Conservation (phyloP, 2,329 filamentous ascomycete species). For the Claviceps maximensis region DNA sequence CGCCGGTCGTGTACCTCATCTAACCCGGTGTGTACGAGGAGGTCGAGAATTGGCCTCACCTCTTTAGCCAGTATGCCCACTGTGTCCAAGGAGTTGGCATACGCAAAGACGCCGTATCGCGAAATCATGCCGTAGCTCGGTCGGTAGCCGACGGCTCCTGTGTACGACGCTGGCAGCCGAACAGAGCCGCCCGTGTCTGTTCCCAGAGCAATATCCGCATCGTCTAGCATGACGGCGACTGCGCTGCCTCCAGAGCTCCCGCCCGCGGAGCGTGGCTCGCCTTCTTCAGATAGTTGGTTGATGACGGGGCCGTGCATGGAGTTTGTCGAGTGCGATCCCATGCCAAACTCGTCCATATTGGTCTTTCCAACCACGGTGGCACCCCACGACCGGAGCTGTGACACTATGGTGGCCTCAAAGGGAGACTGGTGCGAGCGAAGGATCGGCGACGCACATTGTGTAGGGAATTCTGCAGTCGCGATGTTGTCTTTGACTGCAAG, state of each 20-base stretch:
- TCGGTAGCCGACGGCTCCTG: constrained; percentile 73
- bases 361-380: constrained; percentile 63
- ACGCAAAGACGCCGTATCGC: constrained; percentile 74
- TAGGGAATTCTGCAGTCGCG: constrained; percentile 48
- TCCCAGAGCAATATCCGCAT: constrained; percentile 55
- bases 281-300: constrained; percentile 27
- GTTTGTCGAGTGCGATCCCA: constrained; percentile 73
- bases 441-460: constrained; percentile 72
- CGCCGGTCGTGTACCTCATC: constrained; percentile 44
- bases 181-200: constrained; percentile 92
- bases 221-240: constrained; percentile 57
- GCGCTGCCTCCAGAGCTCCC: constrained; percentile 93
- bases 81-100: constrained; percentile 86
- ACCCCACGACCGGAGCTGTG: constrained; percentile 49
- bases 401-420: constrained; percentile 70
- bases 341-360: constrained; percentile 92
- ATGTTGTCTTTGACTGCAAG: constrained; percentile 71
- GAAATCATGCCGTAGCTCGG: constrained; percentile 83
- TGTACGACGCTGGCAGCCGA: constrained; percentile 76
- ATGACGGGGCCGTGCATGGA: constrained; percentile 55
- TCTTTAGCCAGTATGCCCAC: constrained; percentile 59
- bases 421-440: constrained; percentile 60
- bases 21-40: constrained; percentile 38
- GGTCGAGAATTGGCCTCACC: constrained; percentile 34
- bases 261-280: constrained; percentile 49